These are phyloP conservation scores for Xylaria castorea DNA, from an alignment of 495 filamentous ascomycete species.

Conservation along the genomic window DNA sequence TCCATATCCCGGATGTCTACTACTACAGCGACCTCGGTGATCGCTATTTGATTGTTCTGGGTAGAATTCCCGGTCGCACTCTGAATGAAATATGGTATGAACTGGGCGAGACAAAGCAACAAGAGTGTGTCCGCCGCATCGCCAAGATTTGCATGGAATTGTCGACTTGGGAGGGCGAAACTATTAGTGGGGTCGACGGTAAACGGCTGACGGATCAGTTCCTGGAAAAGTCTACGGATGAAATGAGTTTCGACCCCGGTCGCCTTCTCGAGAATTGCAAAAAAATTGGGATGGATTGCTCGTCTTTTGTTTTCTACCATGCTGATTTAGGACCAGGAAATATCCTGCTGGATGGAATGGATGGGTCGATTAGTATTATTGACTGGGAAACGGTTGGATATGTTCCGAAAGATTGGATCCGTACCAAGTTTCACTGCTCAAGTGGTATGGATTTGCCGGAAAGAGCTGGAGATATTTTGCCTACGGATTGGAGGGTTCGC, in stretches of 20 bases:
- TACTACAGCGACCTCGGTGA: conserved; percentile 28
- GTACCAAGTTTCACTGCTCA: conserved; percentile 38
- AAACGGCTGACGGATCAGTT: conserved; percentile 23
- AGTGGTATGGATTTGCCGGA: conserved; percentile 41
- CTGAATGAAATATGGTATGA: conserved; percentile 29
- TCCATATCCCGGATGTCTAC: conserved; percentile 30
- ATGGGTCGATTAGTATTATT: conserved; percentile 42
- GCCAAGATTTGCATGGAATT: conserved; percentile 32
- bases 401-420: conserved; percentile 41
- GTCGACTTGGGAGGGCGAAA: conserved; percentile 18
- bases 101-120: conserved; percentile 22
- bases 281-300: conserved; percentile 42
- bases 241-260: conserved; percentile 10
- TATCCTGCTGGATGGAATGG: conserved; percentile 39
- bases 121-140: conserved; percentile 28
- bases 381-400: conserved; percentile 47
- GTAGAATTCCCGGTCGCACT: conserved; percentile 29
- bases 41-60: conserved; percentile 29
- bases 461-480: conserved; percentile 3
- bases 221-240: conserved; percentile 17
- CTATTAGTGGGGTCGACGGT: conserved; percentile 32
- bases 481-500: conserved; percentile 24
- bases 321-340: conserved; percentile 46
- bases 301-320: conserved; percentile 45
- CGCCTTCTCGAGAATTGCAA: conserved; percentile 27